Percentiles rank a stretch among this genome's conserved stretches.
Conservation (phyloP, 2,329 filamentous ascomycete genomes). For the Teratosphaeriaceae sp. region DNA sequence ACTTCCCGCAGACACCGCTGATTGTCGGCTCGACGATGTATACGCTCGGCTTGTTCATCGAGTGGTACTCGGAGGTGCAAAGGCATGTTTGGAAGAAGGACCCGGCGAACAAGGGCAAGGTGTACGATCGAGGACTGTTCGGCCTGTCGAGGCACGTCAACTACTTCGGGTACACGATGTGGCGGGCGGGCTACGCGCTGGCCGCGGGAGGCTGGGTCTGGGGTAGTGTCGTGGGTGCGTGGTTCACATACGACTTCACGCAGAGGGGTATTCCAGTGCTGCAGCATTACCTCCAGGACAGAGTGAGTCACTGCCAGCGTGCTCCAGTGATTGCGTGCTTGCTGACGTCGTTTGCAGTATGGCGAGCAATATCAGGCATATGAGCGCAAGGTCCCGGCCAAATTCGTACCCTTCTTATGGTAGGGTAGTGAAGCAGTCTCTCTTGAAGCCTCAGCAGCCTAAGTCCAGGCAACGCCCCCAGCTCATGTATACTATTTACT, state of each 20-base stretch:
- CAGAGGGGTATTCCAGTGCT: slow-evolving; percentile 40
- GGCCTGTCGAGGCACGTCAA: slow-evolving; percentile 47
- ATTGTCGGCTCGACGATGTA: slow-evolving; percentile 47
- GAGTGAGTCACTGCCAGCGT: slow-evolving; percentile 24
- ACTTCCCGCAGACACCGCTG: slow-evolving; percentile 38
- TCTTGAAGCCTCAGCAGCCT: too few species aligned
- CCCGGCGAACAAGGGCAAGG: slow-evolving; percentile 46
- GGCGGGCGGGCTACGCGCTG: slow-evolving; percentile 45
- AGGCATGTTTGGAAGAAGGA: slow-evolving; percentile 47
- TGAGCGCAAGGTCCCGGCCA: slow-evolving; percentile 33
- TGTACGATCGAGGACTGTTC: slow-evolving; percentile 46
- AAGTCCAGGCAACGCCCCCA: too few species aligned
- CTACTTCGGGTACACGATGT: slow-evolving; percentile 48
- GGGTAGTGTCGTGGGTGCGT: slow-evolving; percentile 34
- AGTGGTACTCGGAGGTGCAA: slow-evolving; percentile 53
- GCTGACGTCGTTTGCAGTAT: slow-evolving; percentile 24
- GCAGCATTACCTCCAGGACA: slow-evolving; percentile 43
- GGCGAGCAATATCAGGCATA: slow-evolving; percentile 33
- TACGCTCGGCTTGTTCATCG: slow-evolving; percentile 45
- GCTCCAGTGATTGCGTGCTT: background rate
- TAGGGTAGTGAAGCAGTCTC: slow-evolving; percentile 6
- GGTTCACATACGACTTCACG: slow-evolving; percentile 42
- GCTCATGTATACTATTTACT: background rate
- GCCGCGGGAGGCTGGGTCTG: slow-evolving; percentile 42
- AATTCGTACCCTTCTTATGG: slow-evolving; percentile 31